Percentiles rank a stretch among this genome's conserved stretches.
Conservation (phyloP, 768 basidiomycete species). For the Holtermanniella nyarrowii region DNA sequence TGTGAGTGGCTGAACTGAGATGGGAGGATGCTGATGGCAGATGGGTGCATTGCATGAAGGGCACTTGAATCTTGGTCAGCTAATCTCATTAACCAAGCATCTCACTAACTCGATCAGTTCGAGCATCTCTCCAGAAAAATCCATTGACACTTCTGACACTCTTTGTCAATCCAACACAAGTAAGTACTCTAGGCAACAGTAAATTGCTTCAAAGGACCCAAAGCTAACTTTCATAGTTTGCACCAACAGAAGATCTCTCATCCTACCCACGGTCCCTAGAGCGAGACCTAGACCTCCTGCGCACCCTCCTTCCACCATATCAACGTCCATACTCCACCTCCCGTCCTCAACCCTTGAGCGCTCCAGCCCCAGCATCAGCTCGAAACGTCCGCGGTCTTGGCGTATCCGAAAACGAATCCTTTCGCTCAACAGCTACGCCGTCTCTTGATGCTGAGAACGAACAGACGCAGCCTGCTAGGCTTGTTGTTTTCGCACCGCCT, state of each 20-base stretch:
- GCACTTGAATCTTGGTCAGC: conserved; percentile 76
- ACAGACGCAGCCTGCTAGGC: conserved; percentile 2
- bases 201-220: not conserved
- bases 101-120: conserved; percentile 48
- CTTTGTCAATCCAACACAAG: conserved; percentile 93
- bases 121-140: conserved; percentile 62
- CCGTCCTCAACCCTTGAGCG: conserved; percentile 14
- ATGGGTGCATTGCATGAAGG: conserved; percentile 97
- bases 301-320: conserved; percentile 13
- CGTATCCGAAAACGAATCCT: conserved; percentile 28
- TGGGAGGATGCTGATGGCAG: conserved; percentile 1
- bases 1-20: conserved; percentile 13
- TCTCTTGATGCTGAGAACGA: not conserved
- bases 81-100: not conserved
- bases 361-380: conserved; percentile 6
- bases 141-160: conserved; percentile 85
- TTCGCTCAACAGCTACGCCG: conserved; percentile 45
- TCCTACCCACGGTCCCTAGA: conserved; percentile 83
- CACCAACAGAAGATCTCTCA: conserved; percentile 83
- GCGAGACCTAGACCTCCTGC: conserved; percentile 58
- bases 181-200: conserved; percentile 5
- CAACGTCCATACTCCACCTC: conserved; percentile 26
- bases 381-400: conserved; percentile 21
- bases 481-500: conserved; percentile 62
- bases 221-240: conserved; percentile 49